These are phyloP conservation scores for Atkinsonella hypoxylon DNA, from an alignment of 2,329 filamentous ascomycete genomes.

Conservation along the genomic window DNA sequence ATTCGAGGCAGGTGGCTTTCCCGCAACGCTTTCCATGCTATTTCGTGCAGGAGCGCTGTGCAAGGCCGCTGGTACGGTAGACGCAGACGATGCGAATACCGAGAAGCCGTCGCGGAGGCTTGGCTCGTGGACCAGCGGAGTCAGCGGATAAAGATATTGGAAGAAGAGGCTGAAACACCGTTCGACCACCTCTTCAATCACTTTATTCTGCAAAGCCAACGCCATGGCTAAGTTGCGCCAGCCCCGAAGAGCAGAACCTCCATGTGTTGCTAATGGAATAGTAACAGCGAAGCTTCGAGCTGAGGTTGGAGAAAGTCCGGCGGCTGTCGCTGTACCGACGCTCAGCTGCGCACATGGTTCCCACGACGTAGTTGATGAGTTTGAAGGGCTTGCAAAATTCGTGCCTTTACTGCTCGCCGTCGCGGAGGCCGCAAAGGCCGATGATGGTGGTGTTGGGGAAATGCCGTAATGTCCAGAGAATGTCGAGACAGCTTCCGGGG, in stretches of 20 bases:
- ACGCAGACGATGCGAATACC: constrained; percentile 16
- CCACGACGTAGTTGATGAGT: constrained; percentile 12
- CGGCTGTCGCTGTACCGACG: background rate
- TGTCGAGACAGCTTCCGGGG: constrained; percentile 7
- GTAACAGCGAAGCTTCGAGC: constrained; percentile 10
- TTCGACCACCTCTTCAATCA: constrained; percentile 16
- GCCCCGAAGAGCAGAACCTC: constrained; percentile 15
- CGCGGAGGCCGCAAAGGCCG: background rate
- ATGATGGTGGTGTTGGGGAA: background rate
- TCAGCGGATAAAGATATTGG: constrained; percentile 30
- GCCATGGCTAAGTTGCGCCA: constrained; percentile 17
- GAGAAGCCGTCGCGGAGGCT: constrained; percentile 24
- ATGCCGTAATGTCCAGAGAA: constrained; percentile 6
- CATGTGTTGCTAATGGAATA: background rate
- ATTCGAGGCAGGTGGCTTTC: constrained; percentile 1
- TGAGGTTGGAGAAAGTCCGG: constrained; percentile 13
- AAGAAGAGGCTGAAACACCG: constrained; percentile 29
- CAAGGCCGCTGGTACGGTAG: constrained; percentile 3
- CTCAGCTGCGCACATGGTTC: constrained; percentile 6
- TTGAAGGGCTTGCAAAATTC: constrained; percentile 11
- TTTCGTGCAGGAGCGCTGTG: background rate
- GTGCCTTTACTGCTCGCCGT: background rate
- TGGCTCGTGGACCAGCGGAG: constrained; percentile 28
- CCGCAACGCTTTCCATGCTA: background rate
- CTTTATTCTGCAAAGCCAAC: constrained; percentile 14